phyloP scores from a whole-genome alignment of 352 stramenopile genomes.

The Phytophthora cryptogea region DNA sequence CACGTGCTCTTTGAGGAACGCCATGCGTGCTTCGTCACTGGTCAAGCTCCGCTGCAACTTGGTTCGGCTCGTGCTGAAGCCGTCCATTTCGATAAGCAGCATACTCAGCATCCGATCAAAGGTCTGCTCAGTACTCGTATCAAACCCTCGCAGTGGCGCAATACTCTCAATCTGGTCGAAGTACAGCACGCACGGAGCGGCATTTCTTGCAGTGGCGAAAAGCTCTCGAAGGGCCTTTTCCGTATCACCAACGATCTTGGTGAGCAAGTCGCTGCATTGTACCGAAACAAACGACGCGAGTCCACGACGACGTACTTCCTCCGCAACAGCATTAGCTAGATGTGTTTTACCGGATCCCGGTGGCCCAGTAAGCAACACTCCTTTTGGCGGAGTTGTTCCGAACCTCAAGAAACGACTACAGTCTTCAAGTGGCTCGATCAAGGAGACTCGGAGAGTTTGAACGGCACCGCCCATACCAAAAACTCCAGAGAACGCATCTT shows the following conservation, averaged over 20 bases:
- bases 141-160: conserved; percentile 84
- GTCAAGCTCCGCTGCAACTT: conserved; percentile 40
- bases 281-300: conserved; percentile 89
- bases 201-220: conserved; percentile 84
- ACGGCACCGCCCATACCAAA: conserved; percentile 98
- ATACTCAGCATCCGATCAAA: conserved; percentile 92
- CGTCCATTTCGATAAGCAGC: conserved; percentile 92
- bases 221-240: conserved; percentile 89
- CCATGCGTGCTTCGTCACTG: conserved; percentile 45
- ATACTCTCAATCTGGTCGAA: conserved; percentile 94
- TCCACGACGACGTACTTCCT: conserved; percentile 59
- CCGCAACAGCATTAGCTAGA: conserved; percentile 75
- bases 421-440: conserved; percentile 97
- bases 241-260: conserved; percentile 91
- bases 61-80: conserved; percentile 60
- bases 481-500: conserved; percentile 77
- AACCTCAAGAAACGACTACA: conserved; percentile 96
- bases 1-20: conserved; percentile 83
- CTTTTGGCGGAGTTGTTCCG: conserved; percentile 95
- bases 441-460: conserved; percentile 93
- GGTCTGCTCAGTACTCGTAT: conserved; percentile 92
- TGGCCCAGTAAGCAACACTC: conserved; percentile 98
- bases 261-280: conserved; percentile 87
- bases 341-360: conserved; percentile 99
- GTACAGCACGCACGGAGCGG: conserved; percentile 90